Conservation (phyloP, 352 stramenopile genomes). For the Pythium guiyangense region DNA sequence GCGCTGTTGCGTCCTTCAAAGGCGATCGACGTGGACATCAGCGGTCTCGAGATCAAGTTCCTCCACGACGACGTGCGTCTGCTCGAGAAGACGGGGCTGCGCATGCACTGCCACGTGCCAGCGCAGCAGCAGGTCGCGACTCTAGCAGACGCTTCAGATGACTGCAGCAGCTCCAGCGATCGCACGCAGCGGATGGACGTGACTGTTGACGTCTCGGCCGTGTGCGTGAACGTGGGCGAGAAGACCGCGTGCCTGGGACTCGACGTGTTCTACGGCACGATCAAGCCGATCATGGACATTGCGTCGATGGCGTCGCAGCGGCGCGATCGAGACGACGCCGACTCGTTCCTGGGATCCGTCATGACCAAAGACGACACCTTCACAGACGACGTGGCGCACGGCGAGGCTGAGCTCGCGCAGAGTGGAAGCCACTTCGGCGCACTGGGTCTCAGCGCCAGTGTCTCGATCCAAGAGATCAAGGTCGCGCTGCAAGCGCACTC, state of each 20-base stretch:
- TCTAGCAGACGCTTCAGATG: too few species aligned
- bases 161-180: neutral
- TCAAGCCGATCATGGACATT: constrained; percentile 18
- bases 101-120: constrained; percentile 6
- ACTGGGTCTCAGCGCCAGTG: constrained; percentile 14
- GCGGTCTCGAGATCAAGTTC: constrained; percentile 13
- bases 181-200: neutral
- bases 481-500: constrained; percentile 40
- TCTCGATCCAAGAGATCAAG: constrained; percentile 45
- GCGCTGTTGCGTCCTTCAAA: neutral
- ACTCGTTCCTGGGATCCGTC: constrained; percentile 10
- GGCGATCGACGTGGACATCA: constrained; percentile 7
- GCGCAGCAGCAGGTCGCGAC: neutral
- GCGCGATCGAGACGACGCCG: constrained; percentile 8
- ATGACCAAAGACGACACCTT: constrained; percentile 5
- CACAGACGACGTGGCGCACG: neutral
- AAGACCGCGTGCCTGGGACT: constrained; percentile 12
- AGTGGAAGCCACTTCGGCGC: too few species aligned
- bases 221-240: constrained; percentile 20
- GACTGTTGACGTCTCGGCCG: constrained; percentile 4
- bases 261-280: constrained; percentile 15
- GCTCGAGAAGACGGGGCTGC: constrained; percentile 11
- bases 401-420: neutral
- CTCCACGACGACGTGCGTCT: constrained; percentile 14
- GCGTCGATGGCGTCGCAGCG: constrained; percentile 2